Percentiles rank a stretch among this genome's conserved stretches.
phyloP scores from a whole-genome alignment of 2,329 filamentous ascomycete species.

The Xylaria sp. region DNA sequence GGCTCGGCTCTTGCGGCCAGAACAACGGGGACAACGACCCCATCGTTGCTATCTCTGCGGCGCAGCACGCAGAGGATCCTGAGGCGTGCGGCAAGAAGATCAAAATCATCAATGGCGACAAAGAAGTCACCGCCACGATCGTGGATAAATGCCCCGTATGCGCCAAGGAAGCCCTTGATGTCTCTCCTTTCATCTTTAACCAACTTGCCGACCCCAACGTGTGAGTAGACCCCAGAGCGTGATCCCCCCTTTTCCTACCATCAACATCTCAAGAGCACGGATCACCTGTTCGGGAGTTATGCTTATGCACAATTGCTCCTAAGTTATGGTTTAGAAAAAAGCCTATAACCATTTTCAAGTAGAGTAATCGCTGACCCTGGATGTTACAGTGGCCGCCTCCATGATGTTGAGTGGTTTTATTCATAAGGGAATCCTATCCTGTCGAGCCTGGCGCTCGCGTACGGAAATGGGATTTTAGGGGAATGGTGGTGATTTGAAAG shows the following conservation, averaged over 20 bases:
- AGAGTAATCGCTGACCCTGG: no score
- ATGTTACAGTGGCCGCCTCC: no score
- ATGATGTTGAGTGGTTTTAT: conserved; percentile 30
- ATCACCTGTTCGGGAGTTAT: no score
- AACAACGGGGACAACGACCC: conserved; percentile 28
- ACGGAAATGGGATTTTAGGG: not conserved
- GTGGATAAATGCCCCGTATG: conserved; percentile 38
- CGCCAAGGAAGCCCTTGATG: conserved; percentile 33
- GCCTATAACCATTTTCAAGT: no score
- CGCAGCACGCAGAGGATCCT: conserved; percentile 26
- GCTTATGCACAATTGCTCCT: no score
- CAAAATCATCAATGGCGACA: conserved; percentile 29
- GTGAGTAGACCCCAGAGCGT: no score
- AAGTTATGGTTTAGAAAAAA: no score
- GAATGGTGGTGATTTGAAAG: no score
- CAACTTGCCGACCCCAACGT: conserved; percentile 26
- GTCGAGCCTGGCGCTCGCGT: not conserved
- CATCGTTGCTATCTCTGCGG: conserved; percentile 33
- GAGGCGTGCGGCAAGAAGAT: conserved; percentile 37
- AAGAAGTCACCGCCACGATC: conserved; percentile 31
- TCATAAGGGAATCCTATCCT: not conserved
- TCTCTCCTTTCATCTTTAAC: conserved; percentile 36
- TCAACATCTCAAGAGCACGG: no score
- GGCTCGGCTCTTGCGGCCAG: conserved; percentile 33
- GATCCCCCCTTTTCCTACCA: no score